These are phyloP conservation scores for Fusarium sp. DNA, from an alignment of 2,329 filamentous ascomycete species.

Conservation along the genomic window DNA sequence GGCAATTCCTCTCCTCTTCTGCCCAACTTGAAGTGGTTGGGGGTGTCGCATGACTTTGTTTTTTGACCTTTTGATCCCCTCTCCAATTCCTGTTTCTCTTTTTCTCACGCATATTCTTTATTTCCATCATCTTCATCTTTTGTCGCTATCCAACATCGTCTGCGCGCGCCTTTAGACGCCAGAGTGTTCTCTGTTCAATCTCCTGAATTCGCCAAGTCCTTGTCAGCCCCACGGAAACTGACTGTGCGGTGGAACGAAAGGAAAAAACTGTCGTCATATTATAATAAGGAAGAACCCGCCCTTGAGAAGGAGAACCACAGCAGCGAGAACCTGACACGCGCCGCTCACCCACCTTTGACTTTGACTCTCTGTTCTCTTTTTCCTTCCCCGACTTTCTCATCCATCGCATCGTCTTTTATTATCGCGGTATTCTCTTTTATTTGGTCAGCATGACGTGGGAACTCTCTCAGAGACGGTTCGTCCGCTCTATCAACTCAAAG, in stretches of 20 bases:
- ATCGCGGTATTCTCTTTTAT: constrained; percentile 6
- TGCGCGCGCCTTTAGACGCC: neutral
- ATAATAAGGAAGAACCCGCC: constrained; percentile 20
- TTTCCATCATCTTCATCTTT: neutral
- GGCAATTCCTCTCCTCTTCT: neutral
- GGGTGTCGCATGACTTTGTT: constrained; percentile 36
- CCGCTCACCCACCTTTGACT: constrained; percentile 9
- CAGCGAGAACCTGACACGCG: constrained; percentile 9
- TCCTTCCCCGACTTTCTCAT: constrained; percentile 3
- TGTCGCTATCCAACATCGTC: neutral
- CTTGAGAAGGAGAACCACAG: constrained; percentile 9
- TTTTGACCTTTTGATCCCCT: constrained; percentile 8
- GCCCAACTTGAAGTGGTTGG: constrained; percentile 13
- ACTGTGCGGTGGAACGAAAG: constrained; percentile 20
- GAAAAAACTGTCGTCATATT: constrained; percentile 34
- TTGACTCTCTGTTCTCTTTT: constrained; percentile 9
- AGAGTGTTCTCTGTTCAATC: neutral
- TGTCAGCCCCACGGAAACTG: constrained; percentile 1
- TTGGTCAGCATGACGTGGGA: constrained; percentile 36
- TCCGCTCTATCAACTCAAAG: constrained; percentile 42
- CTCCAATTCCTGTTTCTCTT: neutral
- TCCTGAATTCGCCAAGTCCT: constrained; percentile 27
- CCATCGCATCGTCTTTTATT: constrained; percentile 7
- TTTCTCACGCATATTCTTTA: neutral
- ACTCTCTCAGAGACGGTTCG: constrained; percentile 38